Conservation (phyloP, 1,139 yeast genomes). For the Yamadazyma triangularis region DNA sequence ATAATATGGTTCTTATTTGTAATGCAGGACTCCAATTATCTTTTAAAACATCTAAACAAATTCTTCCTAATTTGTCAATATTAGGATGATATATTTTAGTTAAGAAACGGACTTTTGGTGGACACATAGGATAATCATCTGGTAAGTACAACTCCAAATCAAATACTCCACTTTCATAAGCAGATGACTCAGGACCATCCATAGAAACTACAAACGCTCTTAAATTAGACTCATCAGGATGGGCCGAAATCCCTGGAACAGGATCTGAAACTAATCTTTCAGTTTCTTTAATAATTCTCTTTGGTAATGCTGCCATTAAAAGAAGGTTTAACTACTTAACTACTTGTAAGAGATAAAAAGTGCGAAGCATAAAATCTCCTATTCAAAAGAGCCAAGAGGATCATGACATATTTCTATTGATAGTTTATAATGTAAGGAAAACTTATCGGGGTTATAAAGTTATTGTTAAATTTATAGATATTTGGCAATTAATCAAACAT, state of each 20-base stretch:
- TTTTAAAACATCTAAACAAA: slow-evolving; percentile 91
- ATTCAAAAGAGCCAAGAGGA: no score
- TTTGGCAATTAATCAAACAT: no score
- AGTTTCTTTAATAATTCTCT: slow-evolving; percentile 91
- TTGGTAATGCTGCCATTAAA: slow-evolving; percentile 67
- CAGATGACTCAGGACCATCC: slow-evolving; percentile 85
- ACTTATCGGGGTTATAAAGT: no score
- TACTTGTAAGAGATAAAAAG: no score
- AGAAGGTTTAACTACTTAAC: no score
- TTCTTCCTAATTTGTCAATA: slow-evolving; percentile 90
- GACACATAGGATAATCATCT: slow-evolving; percentile 89
- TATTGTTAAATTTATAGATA: no score
- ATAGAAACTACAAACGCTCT: slow-evolving; percentile 82
- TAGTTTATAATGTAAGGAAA: no score
- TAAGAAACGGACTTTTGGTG: slow-evolving; percentile 88
- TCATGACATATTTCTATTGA: no score
- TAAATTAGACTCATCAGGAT: slow-evolving; percentile 88
- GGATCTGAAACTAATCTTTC: slow-evolving; percentile 91
- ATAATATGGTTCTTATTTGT: slow-evolving; percentile 88
- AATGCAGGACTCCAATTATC: slow-evolving; percentile 97
- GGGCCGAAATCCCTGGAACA: slow-evolving; percentile 92
- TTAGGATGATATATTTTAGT: slow-evolving; percentile 96
- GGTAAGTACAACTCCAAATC: slow-evolving; percentile 76
- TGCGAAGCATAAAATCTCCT: no score
- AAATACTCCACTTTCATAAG: slow-evolving; percentile 77